Evolutionary conservation across 1,139 yeast genomes (phyloP).

Genomic region (Candida frijolesensis): DNA sequence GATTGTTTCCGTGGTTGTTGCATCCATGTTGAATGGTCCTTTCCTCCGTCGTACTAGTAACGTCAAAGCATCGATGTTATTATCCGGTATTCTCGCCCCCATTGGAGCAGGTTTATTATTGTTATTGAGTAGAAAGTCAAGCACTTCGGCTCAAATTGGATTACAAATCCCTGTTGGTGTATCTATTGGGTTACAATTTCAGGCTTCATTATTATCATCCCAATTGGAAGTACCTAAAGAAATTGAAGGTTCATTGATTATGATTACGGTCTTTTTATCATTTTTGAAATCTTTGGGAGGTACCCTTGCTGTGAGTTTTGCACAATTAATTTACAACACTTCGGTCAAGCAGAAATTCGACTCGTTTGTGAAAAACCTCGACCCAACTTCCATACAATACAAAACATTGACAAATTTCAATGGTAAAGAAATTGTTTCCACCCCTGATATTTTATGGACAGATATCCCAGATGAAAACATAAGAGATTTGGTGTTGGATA

Average conservation of each 20-base stretch:
- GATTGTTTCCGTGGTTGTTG: conserved; percentile 51
- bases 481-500: conserved; percentile 25
- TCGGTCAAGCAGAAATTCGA: conserved; percentile 25
- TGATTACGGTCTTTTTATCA: conserved; percentile 49
- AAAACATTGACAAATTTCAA: conserved; percentile 21
- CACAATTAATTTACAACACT: conserved; percentile 46
- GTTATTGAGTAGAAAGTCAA: conserved; percentile 39
- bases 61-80: conserved; percentile 50
- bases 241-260: conserved; percentile 49
- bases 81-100: conserved; percentile 46
- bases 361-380: conserved; percentile 18
- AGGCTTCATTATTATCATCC: conserved; percentile 50
- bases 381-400: conserved; percentile 19
- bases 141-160: conserved; percentile 48
- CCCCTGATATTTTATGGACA: conserved; percentile 29
- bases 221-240: conserved; percentile 57
- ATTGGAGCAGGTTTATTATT: conserved; percentile 56
- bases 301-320: conserved; percentile 46
- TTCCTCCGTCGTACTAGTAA: conserved; percentile 46
- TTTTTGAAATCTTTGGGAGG: conserved; percentile 53
- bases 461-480: conserved; percentile 25
- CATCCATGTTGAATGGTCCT: conserved; percentile 51
- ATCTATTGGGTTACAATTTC: conserved; percentile 56
- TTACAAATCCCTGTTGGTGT: conserved; percentile 54
- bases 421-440: conserved; percentile 23